A percentile compares a stretch with the other conserved stretches of the same genome.
Conservation (phyloP, 2,329 filamentous ascomycete species). For the Pseudogymnoascus sp. region DNA sequence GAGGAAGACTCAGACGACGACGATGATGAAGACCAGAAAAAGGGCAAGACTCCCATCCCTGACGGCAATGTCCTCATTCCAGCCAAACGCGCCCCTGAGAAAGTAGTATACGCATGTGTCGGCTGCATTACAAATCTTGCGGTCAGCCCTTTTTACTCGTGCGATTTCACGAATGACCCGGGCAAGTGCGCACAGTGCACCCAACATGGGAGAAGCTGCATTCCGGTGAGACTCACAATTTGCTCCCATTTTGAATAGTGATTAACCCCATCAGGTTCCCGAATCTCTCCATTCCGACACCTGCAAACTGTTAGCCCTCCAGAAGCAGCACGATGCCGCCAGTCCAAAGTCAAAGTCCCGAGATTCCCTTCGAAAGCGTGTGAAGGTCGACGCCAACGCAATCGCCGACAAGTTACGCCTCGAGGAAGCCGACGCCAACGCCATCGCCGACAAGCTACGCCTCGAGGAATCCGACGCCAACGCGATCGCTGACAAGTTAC, state of each 20-base stretch:
- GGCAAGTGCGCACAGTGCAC: not conserved
- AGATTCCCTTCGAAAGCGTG: not conserved
- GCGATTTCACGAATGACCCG: not conserved
- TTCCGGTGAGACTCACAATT: not conserved
- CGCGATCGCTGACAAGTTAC: too few species aligned
- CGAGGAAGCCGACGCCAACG: too few species aligned
- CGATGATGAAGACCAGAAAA: not conserved
- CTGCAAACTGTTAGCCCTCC: not conserved
- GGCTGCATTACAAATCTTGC: not conserved
- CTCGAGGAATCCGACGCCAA: too few species aligned
- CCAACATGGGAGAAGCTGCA: not conserved
- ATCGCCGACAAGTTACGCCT: too few species aligned
- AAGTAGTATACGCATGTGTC: not conserved
- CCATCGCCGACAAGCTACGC: too few species aligned
- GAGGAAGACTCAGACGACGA: not conserved
- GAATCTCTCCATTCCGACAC: not conserved
- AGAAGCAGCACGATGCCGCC: not conserved
- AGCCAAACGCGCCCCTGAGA: not conserved
- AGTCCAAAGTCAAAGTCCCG: not conserved
- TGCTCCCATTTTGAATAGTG: not conserved
- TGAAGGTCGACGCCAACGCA: not conserved
- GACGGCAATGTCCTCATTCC: not conserved
- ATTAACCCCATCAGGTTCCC: not conserved
- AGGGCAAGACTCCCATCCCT: not conserved
- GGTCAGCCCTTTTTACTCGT: not conserved